Evolutionary conservation across 805 yeast species (phyloP), one percentile per base, ranked within the genome.

Genomic region (Candida nonsorbophila): DNA sequence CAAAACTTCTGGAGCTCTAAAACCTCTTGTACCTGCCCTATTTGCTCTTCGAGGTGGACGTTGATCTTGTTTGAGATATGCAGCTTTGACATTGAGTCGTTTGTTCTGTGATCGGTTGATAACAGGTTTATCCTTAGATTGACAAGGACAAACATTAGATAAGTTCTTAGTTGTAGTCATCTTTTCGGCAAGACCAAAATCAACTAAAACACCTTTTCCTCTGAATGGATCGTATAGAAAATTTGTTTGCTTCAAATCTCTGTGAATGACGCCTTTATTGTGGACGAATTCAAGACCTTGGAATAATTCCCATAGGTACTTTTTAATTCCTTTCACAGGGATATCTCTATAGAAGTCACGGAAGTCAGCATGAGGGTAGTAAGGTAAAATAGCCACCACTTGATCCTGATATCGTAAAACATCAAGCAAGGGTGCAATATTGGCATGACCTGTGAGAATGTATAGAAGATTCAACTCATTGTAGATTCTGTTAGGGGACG

Each of bases 1-100:
- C 31, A 88, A 60, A 4, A 87, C 96, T 51, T 87, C 97, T 0
- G 96, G 96, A 0, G 97, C 95, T 42, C 97, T 68, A 49, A 87
- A 87, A 0, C 97, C 97, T 44, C 97, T 69, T 1, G 97, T 87
- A 6, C 97, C 97, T 11, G 98, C 98, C 44, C 98, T 77, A 47
- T 92, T 92, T 0, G 97, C 97, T 33, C 98, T 71, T 45, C 95
- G 71, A 2, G 92, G 84, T 0, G 94, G 83, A 44, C 97, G 68
- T 28, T 75, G 74, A 58, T 92, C 98, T 44, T 84, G 84, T 49
- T 85, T 86, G 7, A 87, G 82, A 48, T 84, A 86, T 2, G 96
- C 55, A 2, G 69, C 67, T 42, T 67, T 58, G 20, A 65, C 39
- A 30, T 48, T 52, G 16, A 51, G 35, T 34, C 58, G 34, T 27